phyloP scores from a whole-genome alignment of 805 yeast species.

The Saturnispora saitoi region DNA sequence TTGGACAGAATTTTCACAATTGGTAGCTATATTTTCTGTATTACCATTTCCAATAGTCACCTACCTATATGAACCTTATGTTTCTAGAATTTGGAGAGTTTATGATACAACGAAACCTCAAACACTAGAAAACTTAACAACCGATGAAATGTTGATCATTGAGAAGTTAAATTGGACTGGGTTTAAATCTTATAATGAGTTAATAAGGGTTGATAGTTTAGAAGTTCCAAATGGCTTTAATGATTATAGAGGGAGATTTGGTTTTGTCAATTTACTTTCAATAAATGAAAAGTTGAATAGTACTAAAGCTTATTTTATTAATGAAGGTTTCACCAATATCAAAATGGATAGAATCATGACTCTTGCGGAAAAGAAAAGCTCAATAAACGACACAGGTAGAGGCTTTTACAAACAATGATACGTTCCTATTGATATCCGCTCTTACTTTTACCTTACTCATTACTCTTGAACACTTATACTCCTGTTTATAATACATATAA shows the following conservation, averaged over 20 bases:
- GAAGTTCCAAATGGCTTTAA: slow-evolving; percentile 26
- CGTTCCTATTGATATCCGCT: no score
- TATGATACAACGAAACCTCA: slow-evolving; percentile 58
- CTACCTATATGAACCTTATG: slow-evolving; percentile 56
- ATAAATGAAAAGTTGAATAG: slow-evolving; percentile 29
- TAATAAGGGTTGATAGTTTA: slow-evolving; percentile 44
- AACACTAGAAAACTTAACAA: slow-evolving; percentile 49
- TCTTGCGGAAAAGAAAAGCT: slow-evolving; percentile 59
- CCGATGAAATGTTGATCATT: slow-evolving; percentile 56
- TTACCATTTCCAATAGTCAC: slow-evolving; percentile 51
- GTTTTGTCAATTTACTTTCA: slow-evolving; percentile 43
- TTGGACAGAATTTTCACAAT: slow-evolving; percentile 37
- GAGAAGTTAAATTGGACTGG: slow-evolving; percentile 67
- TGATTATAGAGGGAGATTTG: slow-evolving; percentile 31
- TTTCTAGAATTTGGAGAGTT: slow-evolving; percentile 60
- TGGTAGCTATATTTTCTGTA: slow-evolving; percentile 35
- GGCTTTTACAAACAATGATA: slow-evolving; percentile 21
- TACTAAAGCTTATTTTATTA: slow-evolving; percentile 43
- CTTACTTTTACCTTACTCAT: no score
- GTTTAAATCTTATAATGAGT: slow-evolving; percentile 50
- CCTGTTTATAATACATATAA: no score
- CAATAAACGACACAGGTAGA: slow-evolving; percentile 59
- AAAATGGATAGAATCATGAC: slow-evolving; percentile 85
- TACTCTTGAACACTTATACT: no score
- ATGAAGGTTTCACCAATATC: slow-evolving; percentile 71